A percentile compares a stretch with the other conserved stretches of the same genome.
phyloP scores from a whole-genome alignment of 2,329 filamentous ascomycete genomes.

The Penicillium sp. region DNA sequence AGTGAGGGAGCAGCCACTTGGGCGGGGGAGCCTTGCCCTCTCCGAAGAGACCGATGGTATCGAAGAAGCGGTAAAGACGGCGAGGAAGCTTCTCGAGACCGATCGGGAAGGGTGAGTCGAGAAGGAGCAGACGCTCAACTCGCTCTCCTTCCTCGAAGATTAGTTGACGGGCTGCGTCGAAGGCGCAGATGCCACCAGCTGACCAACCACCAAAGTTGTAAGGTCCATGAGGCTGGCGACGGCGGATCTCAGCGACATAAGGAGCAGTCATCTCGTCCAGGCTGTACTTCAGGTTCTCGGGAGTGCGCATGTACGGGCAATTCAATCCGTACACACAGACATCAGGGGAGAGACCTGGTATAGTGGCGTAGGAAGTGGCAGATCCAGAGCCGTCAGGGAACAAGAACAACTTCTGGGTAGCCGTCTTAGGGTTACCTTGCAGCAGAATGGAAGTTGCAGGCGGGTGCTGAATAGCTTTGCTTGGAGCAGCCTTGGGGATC shows the following conservation, averaged over 20 bases:
- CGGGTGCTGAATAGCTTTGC: constrained; percentile 28
- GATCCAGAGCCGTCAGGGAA: constrained; percentile 49
- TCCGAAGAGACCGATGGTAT: constrained; percentile 48
- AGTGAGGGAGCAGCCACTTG: constrained; percentile 52
- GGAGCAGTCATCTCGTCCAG: constrained; percentile 37
- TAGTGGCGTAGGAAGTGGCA: constrained; percentile 46
- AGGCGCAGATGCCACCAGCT: constrained; percentile 72
- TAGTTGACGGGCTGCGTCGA: constrained; percentile 63
- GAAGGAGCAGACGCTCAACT: constrained; percentile 61
- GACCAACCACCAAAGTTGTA: constrained; percentile 72
- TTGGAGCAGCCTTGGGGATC: constrained; percentile 17
- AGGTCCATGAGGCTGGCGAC: constrained; percentile 52
- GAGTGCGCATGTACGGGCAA: constrained; percentile 46
- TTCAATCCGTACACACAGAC: constrained; percentile 45
- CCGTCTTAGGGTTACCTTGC: constrained; percentile 44
- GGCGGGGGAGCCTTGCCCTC: constrained; percentile 45
- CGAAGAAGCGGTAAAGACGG: constrained; percentile 51
- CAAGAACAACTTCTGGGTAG: constrained; percentile 42
- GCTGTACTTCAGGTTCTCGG: constrained; percentile 34
- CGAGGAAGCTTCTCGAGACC: constrained; percentile 66
- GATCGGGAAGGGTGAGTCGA: constrained; percentile 66
- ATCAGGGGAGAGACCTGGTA: constrained; percentile 41
- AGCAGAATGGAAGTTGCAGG: constrained; percentile 44
- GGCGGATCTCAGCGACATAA: constrained; percentile 47
- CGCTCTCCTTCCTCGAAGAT: constrained; percentile 53